Evolutionary conservation across 768 basidiomycete species (phyloP).

Genomic region (Lentinus brumalis): DNA sequence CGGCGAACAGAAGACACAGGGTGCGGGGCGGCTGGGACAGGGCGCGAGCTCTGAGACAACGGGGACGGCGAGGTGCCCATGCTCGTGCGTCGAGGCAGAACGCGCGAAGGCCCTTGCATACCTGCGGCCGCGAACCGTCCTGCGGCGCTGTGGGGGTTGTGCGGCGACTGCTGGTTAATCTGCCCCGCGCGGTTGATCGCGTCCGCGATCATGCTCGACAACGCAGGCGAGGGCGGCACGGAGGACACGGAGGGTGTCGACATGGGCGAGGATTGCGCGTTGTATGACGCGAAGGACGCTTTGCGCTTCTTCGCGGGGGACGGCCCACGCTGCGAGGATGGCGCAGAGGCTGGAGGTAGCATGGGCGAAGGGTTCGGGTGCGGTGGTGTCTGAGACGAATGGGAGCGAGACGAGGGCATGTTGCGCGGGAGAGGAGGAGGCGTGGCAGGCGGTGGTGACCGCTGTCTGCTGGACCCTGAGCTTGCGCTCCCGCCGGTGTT

Average conservation of each 20-base stretch:
- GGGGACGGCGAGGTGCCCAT: neutral
- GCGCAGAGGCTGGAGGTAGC: neutral
- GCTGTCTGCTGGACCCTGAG: neutral
- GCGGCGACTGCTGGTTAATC: neutral
- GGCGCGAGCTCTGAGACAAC: neutral
- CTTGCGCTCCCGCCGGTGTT: neutral
- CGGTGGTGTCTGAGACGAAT: neutral
- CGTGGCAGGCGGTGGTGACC: neutral
- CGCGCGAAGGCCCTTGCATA: neutral
- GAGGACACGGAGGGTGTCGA: conserved; percentile 9
- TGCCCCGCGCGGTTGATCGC: conserved; percentile 16
- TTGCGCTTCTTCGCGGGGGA: conserved; percentile 3
- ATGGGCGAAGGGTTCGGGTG: neutral
- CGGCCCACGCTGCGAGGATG: neutral
- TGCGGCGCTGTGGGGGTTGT: neutral
- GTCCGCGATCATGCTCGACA: conserved; percentile 17
- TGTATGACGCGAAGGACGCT: conserved; percentile 14
- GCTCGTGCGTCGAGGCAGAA: conserved; percentile 6
- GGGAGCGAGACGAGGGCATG: neutral
- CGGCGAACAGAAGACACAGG: too few relatives aligned
- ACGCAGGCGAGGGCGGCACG: conserved; percentile 16
- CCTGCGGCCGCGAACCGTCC: too few relatives aligned
- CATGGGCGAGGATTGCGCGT: conserved; percentile 19
- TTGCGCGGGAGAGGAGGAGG: neutral
- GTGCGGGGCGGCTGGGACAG: neutral